Evolutionary conservation across 495 filamentous ascomycete genomes (phyloP), one percentile per base, ranked within the genome.

Genomic region (Neurospora tetraspora): DNA sequence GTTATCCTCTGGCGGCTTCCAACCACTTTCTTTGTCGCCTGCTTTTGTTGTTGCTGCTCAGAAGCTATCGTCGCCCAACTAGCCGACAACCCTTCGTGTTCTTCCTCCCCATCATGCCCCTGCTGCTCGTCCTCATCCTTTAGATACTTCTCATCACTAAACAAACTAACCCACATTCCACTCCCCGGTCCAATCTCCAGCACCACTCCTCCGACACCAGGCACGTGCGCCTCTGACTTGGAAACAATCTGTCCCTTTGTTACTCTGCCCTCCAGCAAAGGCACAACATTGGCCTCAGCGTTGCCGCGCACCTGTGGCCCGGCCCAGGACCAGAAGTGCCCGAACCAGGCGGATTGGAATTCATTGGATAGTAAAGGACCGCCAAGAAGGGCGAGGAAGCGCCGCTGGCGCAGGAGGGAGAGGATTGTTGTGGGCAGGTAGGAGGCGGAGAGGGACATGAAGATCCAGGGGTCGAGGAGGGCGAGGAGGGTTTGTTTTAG

Each of bases 111-210:
- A 69, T 16, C 37, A 9, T 36, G 7, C 42, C 59, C 4, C 34
- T 8, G 27, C 2, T 31, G 5, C 53, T 65, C 5, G 3, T 34
- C 37, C 7, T 23, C 70, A 18, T n/a, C 70, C 42, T 8, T 27
- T 5, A 73, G 34, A 18, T 34, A 69, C 37, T 75, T 61, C 1
- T 69, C 53, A 45, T 65, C 40, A 37, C 69, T 39, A 71, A 83
- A 85, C 27, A 84, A 42, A 36, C 78, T 74, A 3, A 83, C 78
- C 85, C 84, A 87, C 70, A 85, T 78, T 7, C 86, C 86, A 4
- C 76, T 78, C 12, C 85, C 86, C 4, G 86, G 81, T 14, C 86
- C 86, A 68, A 88, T 78, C 73, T 88, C 85, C 38, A 86, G 53
- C 3, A 86, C 80, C 5, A 74, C 76, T 11, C 84, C 85, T 1